These are phyloP conservation scores for Chamaecyparis obtusa DNA, from an alignment of 75 land plant species.

Conservation along the genomic window DNA sequence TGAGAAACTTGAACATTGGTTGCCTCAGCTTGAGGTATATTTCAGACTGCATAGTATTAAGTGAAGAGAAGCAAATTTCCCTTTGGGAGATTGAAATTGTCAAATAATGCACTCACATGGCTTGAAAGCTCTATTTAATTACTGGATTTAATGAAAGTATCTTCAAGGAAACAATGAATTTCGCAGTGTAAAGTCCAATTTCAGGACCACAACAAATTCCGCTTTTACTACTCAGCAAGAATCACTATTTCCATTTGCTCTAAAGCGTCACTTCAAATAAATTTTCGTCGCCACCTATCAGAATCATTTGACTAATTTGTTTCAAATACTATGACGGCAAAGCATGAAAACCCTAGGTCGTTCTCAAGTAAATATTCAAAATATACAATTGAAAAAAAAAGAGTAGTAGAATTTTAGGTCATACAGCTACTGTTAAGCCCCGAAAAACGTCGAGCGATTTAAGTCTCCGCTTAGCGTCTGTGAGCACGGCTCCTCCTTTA, in stretches of 20 bases:
- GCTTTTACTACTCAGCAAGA: not conserved
- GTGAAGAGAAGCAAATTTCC: not conserved
- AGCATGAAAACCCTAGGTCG: not conserved
- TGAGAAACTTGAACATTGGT: not conserved
- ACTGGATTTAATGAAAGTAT: not conserved
- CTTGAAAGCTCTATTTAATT: not conserved
- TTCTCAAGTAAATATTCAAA: not conserved
- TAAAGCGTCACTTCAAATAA: not conserved
- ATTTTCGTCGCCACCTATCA: not conserved
- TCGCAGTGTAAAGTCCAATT: not conserved
- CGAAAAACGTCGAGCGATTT: slow-evolving; percentile 80
- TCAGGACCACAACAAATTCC: not conserved
- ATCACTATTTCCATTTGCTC: not conserved
- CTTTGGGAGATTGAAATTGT: not conserved
- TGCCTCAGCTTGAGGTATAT: not conserved
- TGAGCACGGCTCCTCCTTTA: not conserved
- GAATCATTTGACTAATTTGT: not conserved
- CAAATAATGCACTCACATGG: not conserved
- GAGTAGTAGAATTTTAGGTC: not conserved
- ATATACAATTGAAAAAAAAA: not conserved
- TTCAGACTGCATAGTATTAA: not conserved
- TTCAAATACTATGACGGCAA: not conserved
- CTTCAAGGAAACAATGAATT: not conserved
- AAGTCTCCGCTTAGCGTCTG: slow-evolving; percentile 29
- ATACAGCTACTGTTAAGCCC: slow-evolving; percentile 74